Percentiles rank a stretch among this genome's conserved stretches.
Conservation (phyloP, 257 asterid species). For the Solanum chmielewskii region DNA sequence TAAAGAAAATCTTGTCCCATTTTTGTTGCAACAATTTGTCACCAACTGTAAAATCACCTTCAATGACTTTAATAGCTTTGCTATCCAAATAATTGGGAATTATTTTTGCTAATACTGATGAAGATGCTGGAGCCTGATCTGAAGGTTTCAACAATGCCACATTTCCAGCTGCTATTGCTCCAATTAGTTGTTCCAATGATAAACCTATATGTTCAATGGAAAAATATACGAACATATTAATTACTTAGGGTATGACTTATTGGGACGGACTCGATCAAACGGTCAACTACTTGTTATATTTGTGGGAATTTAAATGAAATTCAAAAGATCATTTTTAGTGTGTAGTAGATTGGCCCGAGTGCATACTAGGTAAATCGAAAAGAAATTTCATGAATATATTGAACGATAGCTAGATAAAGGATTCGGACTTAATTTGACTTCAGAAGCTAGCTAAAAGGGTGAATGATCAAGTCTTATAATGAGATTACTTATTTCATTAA, state of each 20-base stretch:
- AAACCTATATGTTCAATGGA: slow-evolving; percentile 31
- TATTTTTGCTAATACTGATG: slow-evolving; percentile 38
- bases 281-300: too few species aligned
- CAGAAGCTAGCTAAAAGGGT: neutral
- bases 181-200: slow-evolving; percentile 62
- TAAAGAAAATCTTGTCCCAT: slow-evolving; percentile 87
- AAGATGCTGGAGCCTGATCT: slow-evolving; percentile 59
- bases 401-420: too few species aligned
- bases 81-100: slow-evolving; percentile 33
- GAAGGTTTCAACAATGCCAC: slow-evolving; percentile 63
- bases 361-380: too few species aligned
- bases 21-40: slow-evolving; percentile 42
- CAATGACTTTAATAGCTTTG: slow-evolving; percentile 46
- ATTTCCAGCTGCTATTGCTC: slow-evolving; percentile 86
- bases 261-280: too few species aligned
- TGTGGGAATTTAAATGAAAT: too few species aligned
- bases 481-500: neutral
- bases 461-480: neutral
- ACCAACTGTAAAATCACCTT: slow-evolving; percentile 53
- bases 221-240: neutral
- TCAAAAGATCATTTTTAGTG: too few species aligned
- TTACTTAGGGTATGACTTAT: neutral
- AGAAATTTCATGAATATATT: too few species aligned
- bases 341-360: too few species aligned
- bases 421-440: too few species aligned